Evolutionary conservation across 1,139 yeast genomes (phyloP), one percentile per base, ranked within the genome.

Genomic region (Trichomonascaceae sp.): DNA sequence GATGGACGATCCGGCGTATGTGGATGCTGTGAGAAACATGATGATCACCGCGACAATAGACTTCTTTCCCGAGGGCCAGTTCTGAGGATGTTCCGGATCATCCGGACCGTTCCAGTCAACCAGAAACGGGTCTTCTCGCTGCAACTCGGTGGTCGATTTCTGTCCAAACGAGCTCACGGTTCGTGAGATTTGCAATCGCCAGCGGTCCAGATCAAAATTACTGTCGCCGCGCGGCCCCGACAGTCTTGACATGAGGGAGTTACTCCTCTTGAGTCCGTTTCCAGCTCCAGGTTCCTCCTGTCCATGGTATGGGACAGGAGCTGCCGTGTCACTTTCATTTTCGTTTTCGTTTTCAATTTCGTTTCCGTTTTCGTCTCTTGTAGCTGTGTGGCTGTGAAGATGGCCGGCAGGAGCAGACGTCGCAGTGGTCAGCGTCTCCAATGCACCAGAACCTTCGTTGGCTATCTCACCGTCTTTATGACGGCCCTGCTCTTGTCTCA

Each of bases 1-100:
- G 17, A 73, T 67, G 1, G 80, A 73, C 0, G 77, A 63, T 3
- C 73, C 76, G 63, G 71, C 67, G 45, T 74, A 74, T 2, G 71
- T 73, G 2, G 69, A 57, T 6, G 63, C 53, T 1, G 79, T 69
- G 30, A 73, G 56, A 23, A 68, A 36, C 32, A 64, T 59, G 16
- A 69, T 56, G 37, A 64, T 55, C 5, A 60, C 18, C 1, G 62
- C 51, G 28, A 69, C 58, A 15, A 67, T 36, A 0, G 52, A 27
- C 44, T 68, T 71, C 33, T 57, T 56, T n/a, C 39, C 30, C 1
- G 48, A 13, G 0, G 71, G 56, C 76, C 78, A 74, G 48, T 74
- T 74, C 28, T 53, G 48, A 1, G 81, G 80, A 43, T 71, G 60
- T 30, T 67, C 73, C 0, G 74, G 72, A 43, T 73, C 77, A 36